These are phyloP conservation scores for Exophiala sp. DNA, from an alignment of 2,329 filamentous ascomycete species.

Conservation along the genomic window DNA sequence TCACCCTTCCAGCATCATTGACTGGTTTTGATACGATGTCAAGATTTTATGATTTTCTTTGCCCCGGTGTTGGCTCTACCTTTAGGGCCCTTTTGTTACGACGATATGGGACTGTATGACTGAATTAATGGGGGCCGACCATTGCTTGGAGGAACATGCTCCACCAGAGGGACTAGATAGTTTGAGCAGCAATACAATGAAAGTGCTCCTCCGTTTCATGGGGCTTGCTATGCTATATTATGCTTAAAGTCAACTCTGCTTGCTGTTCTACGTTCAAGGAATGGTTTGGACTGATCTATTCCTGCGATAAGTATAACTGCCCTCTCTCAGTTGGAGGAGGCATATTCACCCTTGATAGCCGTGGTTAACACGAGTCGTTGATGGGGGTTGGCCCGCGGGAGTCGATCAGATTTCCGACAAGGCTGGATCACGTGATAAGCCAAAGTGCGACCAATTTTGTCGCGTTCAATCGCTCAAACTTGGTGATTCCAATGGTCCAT, in stretches of 20 bases:
- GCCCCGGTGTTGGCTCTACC: neutral
- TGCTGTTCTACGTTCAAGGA: too few species aligned
- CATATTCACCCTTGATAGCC: too few species aligned
- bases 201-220: neutral
- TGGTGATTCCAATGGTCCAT: neutral
- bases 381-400: neutral
- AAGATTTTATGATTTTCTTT: constrained; percentile 23
- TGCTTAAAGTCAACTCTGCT: too few species aligned
- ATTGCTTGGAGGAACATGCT: constrained; percentile 5
- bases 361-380: too few species aligned
- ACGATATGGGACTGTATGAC: constrained; percentile 25
- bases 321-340: too few species aligned
- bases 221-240: too few species aligned
- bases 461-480: neutral
- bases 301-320: too few species aligned
- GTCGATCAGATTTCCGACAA: neutral
- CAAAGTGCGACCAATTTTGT: neutral
- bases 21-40: constrained; percentile 16
- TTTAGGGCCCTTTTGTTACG: constrained; percentile 14
- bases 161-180: constrained; percentile 13
- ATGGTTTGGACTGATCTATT: too few species aligned
- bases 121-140: constrained; percentile 15
- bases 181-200: constrained; percentile 24
- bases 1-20: neutral
- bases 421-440: neutral